Conservation (phyloP, 2,329 filamentous ascomycete species). For the Diaporthe nobilis region DNA sequence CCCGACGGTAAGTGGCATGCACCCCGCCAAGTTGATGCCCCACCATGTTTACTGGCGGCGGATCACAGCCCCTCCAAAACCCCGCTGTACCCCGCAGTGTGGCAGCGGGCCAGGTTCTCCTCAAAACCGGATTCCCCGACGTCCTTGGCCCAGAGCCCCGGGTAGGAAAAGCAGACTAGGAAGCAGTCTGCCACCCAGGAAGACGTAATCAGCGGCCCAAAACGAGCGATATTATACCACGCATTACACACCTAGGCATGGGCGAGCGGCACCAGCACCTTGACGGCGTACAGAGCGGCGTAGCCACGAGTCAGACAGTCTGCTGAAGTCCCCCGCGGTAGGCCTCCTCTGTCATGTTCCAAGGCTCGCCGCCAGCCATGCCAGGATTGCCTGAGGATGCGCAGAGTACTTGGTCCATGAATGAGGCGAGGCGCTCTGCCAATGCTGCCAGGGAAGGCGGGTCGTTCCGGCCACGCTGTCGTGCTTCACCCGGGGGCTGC, state of each 20-base stretch:
- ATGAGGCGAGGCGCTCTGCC: not conserved
- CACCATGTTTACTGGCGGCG: not conserved
- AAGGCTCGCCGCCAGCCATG: not conserved
- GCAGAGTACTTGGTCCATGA: not conserved
- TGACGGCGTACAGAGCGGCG: not conserved
- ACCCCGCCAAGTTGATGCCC: not conserved
- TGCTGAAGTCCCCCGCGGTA: not conserved
- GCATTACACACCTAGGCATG: not conserved
- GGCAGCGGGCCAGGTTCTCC: constrained; percentile 1
- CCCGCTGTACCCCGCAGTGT: constrained; percentile 27
- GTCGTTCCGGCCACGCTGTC: constrained; percentile 22
- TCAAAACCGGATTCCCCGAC: constrained; percentile 27
- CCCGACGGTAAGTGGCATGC: not conserved
- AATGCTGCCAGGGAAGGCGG: constrained; percentile 4
- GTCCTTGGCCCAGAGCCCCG: constrained; percentile 28
- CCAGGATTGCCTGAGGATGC: not conserved
- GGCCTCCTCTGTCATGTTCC: not conserved
- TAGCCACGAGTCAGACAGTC: not conserved
- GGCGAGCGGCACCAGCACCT: not conserved
- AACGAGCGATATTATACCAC: not conserved
- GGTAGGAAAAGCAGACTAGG: not conserved
- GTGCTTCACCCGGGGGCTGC: not conserved
- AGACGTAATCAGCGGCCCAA: constrained; percentile 15
- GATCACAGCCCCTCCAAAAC: constrained; percentile 21
- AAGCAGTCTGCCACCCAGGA: not conserved